Evolutionary conservation across 495 filamentous ascomycete species (phyloP).

Genomic region (Daldinia concentrica): DNA sequence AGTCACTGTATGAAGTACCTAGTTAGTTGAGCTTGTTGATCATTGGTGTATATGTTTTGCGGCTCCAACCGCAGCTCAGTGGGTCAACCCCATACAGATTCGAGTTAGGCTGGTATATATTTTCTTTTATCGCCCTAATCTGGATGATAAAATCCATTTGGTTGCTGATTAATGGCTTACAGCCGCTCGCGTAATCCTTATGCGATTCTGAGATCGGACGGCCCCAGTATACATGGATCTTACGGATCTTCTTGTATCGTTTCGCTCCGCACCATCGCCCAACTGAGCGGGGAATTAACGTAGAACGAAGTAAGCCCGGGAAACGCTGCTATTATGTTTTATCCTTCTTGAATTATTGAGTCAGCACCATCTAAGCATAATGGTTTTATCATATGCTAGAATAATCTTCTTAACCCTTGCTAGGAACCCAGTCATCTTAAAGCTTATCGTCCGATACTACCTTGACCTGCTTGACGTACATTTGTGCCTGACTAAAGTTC

Average conservation of each 20-base stretch:
- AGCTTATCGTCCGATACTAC: conserved; percentile 7
- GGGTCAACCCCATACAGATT: conserved; percentile 6
- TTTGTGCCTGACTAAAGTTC: not conserved
- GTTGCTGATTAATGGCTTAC: conserved; percentile 40
- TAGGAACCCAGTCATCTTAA: not conserved
- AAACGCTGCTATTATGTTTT: conserved; percentile 12
- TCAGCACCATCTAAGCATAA: conserved; percentile 25
- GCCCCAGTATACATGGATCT: conserved; percentile 7
- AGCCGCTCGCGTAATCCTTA: conserved; percentile 36
- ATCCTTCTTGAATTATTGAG: conserved; percentile 23
- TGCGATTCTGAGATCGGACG: conserved; percentile 13
- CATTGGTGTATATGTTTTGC: not conserved
- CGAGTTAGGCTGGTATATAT: not conserved
- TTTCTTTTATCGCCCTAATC: conserved; percentile 16
- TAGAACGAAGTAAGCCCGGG: not conserved
- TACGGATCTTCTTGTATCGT: conserved; percentile 12
- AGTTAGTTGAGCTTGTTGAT: conserved; percentile 2
- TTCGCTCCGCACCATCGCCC: not conserved
- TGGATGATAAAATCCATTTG: conserved; percentile 14
- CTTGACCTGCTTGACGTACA: not conserved
- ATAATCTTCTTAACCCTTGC: not conserved
- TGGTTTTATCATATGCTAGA: conserved; percentile 3
- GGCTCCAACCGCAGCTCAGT: conserved; percentile 4
- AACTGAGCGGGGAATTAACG: conserved; percentile 8
- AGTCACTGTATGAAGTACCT: not conserved